Evolutionary conservation across 106 monocot genomes (phyloP), one percentile per base, ranked within the genome.

Genomic region (Dactylorhiza incarnata): DNA sequence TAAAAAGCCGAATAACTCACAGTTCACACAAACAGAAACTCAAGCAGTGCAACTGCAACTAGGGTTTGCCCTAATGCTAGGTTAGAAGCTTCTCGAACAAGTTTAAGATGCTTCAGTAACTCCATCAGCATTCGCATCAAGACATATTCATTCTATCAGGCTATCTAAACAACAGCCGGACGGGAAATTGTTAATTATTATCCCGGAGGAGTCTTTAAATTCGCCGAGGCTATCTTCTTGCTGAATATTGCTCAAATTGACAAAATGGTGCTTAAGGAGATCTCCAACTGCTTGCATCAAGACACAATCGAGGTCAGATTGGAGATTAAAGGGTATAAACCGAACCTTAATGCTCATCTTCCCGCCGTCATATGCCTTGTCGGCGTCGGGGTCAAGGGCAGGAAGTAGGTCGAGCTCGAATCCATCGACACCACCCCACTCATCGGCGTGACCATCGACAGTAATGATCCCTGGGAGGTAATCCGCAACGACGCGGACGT

Each of bases 311-410:
- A 37, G 37, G 37, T 37, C 37, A 37, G 22, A 26, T 54, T 5
- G 12, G 17, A 52, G 47, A 45, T 15, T 46, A 43, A 45, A 37
- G 43, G 13, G 5, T 11, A 9, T 45, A 7, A 46, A 45, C n/a
- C 77, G 5, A 49, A 99, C 99, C 91, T 94, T 99, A 8, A 99
- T 85, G 52, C 88, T 82, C 74, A 94, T 85, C 83, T 84, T 85
- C 16, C 99, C 99, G 73, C 83, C 94, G 24, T 59, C 24, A 80
- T 94, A 99, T 9, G 84, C 91, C 80, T 99, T 91, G 58, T 99
- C 99, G n/a, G 83, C 54, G 65, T 99, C 99, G 37, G 83, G 82
- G 48, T 99, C 99, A 54, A 99, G 86, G 1, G 99, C 99, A 6
- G 99, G 94, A 58, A 85, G 88, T 17, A 99, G 82, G 4, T 66